Evolutionary conservation across 2,329 filamentous ascomycete genomes (phyloP).

Genomic region (Stachybotrys elegans): DNA sequence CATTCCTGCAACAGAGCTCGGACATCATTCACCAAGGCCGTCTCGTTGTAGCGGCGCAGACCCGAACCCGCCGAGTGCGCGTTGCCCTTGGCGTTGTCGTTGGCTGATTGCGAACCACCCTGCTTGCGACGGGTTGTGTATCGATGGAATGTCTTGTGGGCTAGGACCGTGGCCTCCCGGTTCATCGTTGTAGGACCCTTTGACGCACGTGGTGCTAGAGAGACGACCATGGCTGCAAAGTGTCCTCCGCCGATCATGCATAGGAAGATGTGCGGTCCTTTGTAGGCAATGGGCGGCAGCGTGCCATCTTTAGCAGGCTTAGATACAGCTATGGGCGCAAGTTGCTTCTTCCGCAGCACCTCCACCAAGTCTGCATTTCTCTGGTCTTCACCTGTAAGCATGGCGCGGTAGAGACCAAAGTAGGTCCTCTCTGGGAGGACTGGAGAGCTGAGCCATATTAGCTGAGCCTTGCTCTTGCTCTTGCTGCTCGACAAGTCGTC

Average conservation of each 20-base stretch:
- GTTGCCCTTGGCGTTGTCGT: conserved; percentile 87
- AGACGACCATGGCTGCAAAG: conserved; percentile 94
- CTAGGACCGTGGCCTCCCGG: conserved; percentile 79
- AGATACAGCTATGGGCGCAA: conserved; percentile 54
- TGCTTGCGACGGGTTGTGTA: conserved; percentile 97
- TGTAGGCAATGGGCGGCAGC: conserved; percentile 50
- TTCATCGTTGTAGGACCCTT: conserved; percentile 69
- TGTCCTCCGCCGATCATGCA: conserved; percentile 99
- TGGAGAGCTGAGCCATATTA: conserved; percentile 82
- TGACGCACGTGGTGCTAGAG: conserved; percentile 72
- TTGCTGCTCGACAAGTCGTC: conserved; percentile 38
- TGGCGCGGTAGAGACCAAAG: conserved; percentile 78
- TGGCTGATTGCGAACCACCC: conserved; percentile 90
- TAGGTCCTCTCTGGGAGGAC: conserved; percentile 71
- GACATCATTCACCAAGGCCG: conserved; percentile 83
- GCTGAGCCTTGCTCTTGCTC: conserved; percentile 59
- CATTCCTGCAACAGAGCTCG: conserved; percentile 75
- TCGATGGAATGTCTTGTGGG: conserved; percentile 95
- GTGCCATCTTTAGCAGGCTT: conserved; percentile 55
- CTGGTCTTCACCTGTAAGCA: conserved; percentile 70
- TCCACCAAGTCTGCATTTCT: conserved; percentile 58
- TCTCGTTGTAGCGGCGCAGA: conserved; percentile 89
- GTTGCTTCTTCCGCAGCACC: conserved; percentile 70
- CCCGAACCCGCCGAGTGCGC: conserved; percentile 91
- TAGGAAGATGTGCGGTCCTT: conserved; percentile 83